Conservation (phyloP, 2,329 filamentous ascomycete species). For the Emergomyces pasteurianus region DNA sequence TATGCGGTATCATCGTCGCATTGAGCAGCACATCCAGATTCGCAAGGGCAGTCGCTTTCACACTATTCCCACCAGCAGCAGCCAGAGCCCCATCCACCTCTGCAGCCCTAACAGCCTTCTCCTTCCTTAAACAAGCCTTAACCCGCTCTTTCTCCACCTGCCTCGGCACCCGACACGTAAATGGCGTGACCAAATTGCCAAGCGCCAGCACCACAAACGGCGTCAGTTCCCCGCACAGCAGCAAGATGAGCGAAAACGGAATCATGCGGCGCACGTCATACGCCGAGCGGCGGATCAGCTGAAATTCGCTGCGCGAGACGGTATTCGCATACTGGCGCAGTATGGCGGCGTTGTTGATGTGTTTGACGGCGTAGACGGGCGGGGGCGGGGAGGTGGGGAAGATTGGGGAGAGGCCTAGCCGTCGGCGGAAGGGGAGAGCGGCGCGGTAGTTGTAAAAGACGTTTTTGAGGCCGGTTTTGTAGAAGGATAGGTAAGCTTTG, state of each 20-base stretch:
- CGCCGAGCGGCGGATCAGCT: constrained; percentile 54
- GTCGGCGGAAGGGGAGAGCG: constrained; percentile 21
- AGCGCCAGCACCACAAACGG: constrained; percentile 65
- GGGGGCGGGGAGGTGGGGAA: constrained; percentile 23
- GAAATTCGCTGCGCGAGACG: constrained; percentile 55
- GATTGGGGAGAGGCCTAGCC: constrained; percentile 20
- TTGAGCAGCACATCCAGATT: constrained; percentile 4
- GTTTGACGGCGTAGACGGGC: neutral
- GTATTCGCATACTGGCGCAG: neutral
- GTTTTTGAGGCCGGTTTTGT: constrained; percentile 70
- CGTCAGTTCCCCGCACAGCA: constrained; percentile 77
- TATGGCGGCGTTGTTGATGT: constrained; percentile 2
- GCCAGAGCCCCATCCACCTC: constrained; percentile 10
- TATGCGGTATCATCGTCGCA: neutral
- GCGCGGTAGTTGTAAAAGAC: constrained; percentile 53
- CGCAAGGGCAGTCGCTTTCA: neutral
- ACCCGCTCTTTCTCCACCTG: constrained; percentile 51
- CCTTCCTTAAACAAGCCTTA: constrained; percentile 38
- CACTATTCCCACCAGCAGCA: constrained; percentile 7
- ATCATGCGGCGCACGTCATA: constrained; percentile 70
- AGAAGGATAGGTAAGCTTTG: constrained; percentile 70
- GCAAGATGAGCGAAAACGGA: constrained; percentile 60
- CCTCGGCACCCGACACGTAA: constrained; percentile 68
- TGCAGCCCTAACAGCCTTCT: constrained; percentile 14
- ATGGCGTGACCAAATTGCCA: constrained; percentile 57